Evolutionary conservation across 352 stramenopile species (phyloP).

Genomic region (Halophytophthora polymorphica): DNA sequence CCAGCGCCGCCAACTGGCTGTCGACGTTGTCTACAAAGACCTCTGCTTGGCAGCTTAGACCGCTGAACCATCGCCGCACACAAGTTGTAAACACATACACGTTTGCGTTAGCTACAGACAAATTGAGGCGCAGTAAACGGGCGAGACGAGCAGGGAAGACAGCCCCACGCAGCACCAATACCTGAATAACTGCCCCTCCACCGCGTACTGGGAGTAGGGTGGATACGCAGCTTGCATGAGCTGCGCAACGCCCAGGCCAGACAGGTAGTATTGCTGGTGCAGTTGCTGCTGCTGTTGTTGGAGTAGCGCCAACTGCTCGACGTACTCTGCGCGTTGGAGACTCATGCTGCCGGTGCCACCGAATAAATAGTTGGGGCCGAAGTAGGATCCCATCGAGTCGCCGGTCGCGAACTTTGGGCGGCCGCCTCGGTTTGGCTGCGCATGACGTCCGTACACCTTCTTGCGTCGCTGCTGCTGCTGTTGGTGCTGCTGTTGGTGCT

Average conservation of each 20-base stretch:
- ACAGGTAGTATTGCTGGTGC: conserved; percentile 14
- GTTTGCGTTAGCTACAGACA: conserved; percentile 8
- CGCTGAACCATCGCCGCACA: conserved; percentile 12
- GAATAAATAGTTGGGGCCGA: conserved; percentile 24
- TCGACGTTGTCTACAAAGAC: conserved; percentile 54
- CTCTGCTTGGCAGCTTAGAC: conserved; percentile 51
- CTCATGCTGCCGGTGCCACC: conserved; percentile 8
- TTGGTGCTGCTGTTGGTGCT: conserved; percentile 12
- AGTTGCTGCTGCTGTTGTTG: conserved; percentile 12
- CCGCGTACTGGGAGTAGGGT: conserved; percentile 18
- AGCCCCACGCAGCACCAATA: conserved; percentile 6
- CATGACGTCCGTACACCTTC: conserved; percentile 14
- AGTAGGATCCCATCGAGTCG: conserved; percentile 11
- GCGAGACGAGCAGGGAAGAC: background rate
- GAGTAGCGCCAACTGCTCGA: conserved; percentile 13
- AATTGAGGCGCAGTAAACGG: too few species aligned
- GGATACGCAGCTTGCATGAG: conserved; percentile 17
- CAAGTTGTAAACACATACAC: background rate
- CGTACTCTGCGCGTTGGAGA: conserved; percentile 4
- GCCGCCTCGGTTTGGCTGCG: conserved; percentile 10
- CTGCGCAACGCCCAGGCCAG: conserved; percentile 5
- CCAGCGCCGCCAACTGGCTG: conserved; percentile 29
- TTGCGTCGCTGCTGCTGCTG: conserved; percentile 15
- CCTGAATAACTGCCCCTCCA: conserved; percentile 35
- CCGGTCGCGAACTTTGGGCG: conserved; percentile 7